Base-by-base conservation (phyloP, 768 basidiomycete genomes). In the Coprinopsis cinerea region DNA sequence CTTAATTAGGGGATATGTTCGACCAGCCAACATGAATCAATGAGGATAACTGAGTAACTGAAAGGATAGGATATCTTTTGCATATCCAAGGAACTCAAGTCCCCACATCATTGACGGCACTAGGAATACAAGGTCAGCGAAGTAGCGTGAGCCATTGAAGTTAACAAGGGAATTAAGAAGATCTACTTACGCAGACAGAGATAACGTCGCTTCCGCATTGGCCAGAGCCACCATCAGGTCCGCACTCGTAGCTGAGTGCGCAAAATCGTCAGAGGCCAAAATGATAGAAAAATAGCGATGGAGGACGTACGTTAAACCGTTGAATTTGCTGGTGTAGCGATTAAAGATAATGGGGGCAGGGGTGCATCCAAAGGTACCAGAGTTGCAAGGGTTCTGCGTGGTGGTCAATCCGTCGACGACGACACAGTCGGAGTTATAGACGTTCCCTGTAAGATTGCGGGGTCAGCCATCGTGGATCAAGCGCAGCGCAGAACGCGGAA, bases 311-410 rank as follows among this genome's bases (percentile, higher is more conserved):
- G 20, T 48, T 5, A 59, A 55, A 4, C 57, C 58, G 17, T 50
- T 57, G 46, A 57, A 59, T 2, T 60, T 57, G 45, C 54, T 64
- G 10, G 42, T 61, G 52, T 67, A 67, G n/a, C 45, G 32, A 46
- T 61, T 49, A 49, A 65, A 67, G 22, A 57, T 54, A 44, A 67
- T 53, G 4, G 64, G 67, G 23, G 63, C 45, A 17, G 64, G 54
- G 22, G 56, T 59, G 52, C 63, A 67, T 1, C 59, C 63, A 37
- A 68, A 68, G 5, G 59, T 64, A 6, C 63, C 61, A 44, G 55
- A 23, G 18, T 30, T 53, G 59, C 67, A 68, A 0, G 65, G 64
- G 46, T 68, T 68, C 14, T 50, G 10, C 15, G 32, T 62, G 34
- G 65, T 64, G 14, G 59, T 64, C 41, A 66, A 41, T 0, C 60